A percentile compares a stretch with the other conserved stretches of the same genome.
These are phyloP conservation scores for Hypoxylon fragiforme DNA, from an alignment of 495 filamentous ascomycete genomes.

Conservation along the genomic window DNA sequence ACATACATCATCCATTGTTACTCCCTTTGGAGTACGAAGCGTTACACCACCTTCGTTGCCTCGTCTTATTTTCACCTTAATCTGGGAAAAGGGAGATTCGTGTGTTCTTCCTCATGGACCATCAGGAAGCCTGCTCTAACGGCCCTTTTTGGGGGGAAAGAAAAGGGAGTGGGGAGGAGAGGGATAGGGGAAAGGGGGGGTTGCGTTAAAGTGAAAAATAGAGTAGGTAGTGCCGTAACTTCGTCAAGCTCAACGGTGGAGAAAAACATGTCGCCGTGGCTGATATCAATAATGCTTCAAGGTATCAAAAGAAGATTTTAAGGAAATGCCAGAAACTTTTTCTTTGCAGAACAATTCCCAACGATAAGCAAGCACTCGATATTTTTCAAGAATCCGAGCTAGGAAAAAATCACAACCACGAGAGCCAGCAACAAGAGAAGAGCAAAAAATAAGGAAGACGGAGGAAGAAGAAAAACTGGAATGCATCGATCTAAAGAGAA, in stretches of 20 bases:
- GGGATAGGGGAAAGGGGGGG: neutral
- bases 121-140: slow-evolving; percentile 29
- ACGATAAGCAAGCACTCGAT: slow-evolving; percentile 8
- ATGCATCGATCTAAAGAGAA: slow-evolving; percentile 35
- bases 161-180: slow-evolving; percentile 22
- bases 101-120: slow-evolving; percentile 20
- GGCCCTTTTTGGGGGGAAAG: slow-evolving; percentile 19
- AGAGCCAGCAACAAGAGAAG: slow-evolving; percentile 28
- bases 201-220: slow-evolving; percentile 15
- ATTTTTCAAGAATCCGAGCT: slow-evolving; percentile 26
- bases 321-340: slow-evolving; percentile 42
- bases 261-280: slow-evolving; percentile 25
- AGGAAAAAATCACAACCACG: slow-evolving; percentile 38
- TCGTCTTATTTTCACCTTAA: slow-evolving; percentile 6
- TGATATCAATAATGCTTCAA: slow-evolving; percentile 37
- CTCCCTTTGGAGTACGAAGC: neutral
- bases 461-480: slow-evolving; percentile 30
- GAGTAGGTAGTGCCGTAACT: slow-evolving; percentile 30
- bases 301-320: slow-evolving; percentile 41
- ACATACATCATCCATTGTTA: slow-evolving; percentile 23
- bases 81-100: slow-evolving; percentile 7
- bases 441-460: slow-evolving; percentile 37
- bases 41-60: neutral
- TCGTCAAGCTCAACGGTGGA: slow-evolving; percentile 30
- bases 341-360: slow-evolving; percentile 36